phyloP scores from a whole-genome alignment of 2,329 filamentous ascomycete genomes.

The Sphaerulina populicola region DNA sequence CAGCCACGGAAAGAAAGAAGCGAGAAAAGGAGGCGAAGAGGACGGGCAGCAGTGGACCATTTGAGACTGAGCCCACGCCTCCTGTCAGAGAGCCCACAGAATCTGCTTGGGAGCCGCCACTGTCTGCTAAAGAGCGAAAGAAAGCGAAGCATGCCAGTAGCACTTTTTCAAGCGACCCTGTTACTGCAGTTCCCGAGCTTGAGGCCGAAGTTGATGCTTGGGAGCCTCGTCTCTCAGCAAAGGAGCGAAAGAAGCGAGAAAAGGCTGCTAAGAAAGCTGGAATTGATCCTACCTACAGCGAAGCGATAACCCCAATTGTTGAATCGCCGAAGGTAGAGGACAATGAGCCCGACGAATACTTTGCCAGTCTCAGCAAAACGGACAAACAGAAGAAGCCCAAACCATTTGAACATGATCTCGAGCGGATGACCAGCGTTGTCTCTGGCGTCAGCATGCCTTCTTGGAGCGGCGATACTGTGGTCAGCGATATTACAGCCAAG shows the following conservation, averaged over 20 bases:
- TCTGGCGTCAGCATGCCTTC: constrained; percentile 7
- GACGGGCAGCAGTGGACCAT: constrained; percentile 2
- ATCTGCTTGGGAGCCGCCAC: constrained; percentile 30
- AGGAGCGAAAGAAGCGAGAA: constrained; percentile 40
- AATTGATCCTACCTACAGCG: constrained; percentile 10
- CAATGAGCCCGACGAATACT: constrained; percentile 22
- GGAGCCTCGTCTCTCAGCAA: constrained; percentile 32
- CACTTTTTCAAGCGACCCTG: constrained; percentile 12
- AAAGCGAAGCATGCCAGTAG: constrained; percentile 30
- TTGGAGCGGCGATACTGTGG: constrained; percentile 3
- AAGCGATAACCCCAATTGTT: constrained; percentile 5
- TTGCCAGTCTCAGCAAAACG: constrained; percentile 29
- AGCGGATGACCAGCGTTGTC: constrained; percentile 5
- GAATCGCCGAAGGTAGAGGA: constrained; percentile 9
- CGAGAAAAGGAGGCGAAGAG: constrained; percentile 38
- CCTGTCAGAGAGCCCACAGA: constrained; percentile 9
- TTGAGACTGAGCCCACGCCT: constrained; percentile 10
- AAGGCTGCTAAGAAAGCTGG: constrained; percentile 32
- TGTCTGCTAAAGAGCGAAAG: constrained; percentile 35
- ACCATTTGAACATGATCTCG: constrained; percentile 29
- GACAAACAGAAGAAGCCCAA: constrained; percentile 39
- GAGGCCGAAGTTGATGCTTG: constrained; percentile 20
- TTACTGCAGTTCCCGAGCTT: constrained; percentile 6
- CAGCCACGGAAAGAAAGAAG: constrained; percentile 7
- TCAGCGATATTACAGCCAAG: constrained; percentile 6